Conservation (phyloP, 352 stramenopile species). For the Thraustochytrium sp. region DNA sequence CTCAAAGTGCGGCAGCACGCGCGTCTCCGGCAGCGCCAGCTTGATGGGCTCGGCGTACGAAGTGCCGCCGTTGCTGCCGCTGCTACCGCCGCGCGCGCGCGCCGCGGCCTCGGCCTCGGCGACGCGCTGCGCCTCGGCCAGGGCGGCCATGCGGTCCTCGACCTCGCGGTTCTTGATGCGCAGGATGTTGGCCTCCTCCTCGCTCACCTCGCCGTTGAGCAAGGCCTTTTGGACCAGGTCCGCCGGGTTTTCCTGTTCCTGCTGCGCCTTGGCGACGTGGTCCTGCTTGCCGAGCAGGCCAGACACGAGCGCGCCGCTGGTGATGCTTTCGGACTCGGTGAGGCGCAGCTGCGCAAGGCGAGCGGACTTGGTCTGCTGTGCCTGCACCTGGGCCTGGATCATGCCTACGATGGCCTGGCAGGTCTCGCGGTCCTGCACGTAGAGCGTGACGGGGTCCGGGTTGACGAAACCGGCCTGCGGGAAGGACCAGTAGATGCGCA, state of each 20-base stretch:
- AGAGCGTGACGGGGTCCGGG: not conserved
- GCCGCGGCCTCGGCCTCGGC: not conserved
- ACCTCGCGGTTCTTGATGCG: conserved; percentile 10
- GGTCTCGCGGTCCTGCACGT: not conserved
- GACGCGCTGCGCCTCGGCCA: not conserved
- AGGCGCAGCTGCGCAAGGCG: not conserved
- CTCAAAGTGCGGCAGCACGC: not conserved
- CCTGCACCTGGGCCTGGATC: not conserved
- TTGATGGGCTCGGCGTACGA: not conserved
- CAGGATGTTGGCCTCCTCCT: conserved; percentile 20
- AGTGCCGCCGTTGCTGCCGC: not conserved
- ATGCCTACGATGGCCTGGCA: not conserved
- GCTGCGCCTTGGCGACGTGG: not conserved
- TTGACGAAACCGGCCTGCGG: not conserved
- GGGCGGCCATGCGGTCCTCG: not conserved
- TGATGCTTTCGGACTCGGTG: conserved; percentile 21
- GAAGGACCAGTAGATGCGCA: not conserved
- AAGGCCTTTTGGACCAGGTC: conserved; percentile 26
- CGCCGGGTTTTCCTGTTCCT: not conserved
- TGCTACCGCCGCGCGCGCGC: not conserved
- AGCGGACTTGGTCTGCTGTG: not conserved
- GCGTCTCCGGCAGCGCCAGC: not conserved
- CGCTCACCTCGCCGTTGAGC: conserved; percentile 17
- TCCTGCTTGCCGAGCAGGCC: conserved; percentile 25
- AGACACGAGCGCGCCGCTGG: not conserved